phyloP scores from a whole-genome alignment of 2,329 filamentous ascomycete species.

The Pseudogymnoascus sp. region DNA sequence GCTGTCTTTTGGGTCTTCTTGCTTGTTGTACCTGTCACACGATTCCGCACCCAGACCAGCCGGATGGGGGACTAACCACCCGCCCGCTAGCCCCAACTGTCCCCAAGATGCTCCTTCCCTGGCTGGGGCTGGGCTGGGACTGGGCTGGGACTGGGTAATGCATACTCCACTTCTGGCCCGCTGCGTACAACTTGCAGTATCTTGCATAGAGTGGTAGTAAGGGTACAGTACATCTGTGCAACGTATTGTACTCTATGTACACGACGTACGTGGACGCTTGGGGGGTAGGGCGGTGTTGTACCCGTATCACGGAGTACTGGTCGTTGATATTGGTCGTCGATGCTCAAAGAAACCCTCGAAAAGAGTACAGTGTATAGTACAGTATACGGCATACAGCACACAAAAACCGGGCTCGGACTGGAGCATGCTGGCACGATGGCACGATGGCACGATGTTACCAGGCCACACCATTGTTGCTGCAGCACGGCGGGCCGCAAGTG shows the following conservation, averaged over 20 bases:
- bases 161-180: background rate
- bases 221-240: background rate
- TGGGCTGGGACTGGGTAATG: background rate
- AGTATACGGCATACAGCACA: background rate
- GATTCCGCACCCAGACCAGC: background rate
- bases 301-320: background rate
- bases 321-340: background rate
- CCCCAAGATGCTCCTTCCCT: background rate
- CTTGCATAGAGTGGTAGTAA: background rate
- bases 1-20: background rate
- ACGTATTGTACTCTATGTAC: background rate
- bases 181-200: background rate
- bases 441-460: background rate
- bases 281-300: background rate
- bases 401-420: background rate
- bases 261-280: background rate
- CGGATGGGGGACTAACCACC: constrained; percentile 1
- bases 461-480: background rate
- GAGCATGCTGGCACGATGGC: background rate
- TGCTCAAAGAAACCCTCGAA: background rate
- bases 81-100: background rate
- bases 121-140: background rate
- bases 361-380: background rate
- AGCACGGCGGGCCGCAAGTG: background rate
- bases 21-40: background rate